Percentiles rank a stretch among this genome's conserved stretches.
Conservation (phyloP, 108 stramenopile genomes). For the Nannochloropsis salina region DNA sequence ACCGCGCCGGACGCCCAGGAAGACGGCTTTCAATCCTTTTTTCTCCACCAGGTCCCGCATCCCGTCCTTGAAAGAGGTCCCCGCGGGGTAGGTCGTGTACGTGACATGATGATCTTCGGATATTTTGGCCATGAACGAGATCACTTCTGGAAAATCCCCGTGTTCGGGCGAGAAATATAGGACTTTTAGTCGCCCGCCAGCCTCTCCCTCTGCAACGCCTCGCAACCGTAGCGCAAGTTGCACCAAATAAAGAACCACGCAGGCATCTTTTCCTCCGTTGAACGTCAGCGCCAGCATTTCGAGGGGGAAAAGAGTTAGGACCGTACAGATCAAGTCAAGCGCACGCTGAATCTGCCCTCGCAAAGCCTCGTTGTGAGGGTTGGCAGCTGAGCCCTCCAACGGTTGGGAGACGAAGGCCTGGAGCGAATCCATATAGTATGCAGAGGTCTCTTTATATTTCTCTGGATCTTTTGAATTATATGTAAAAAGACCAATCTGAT, state of each 20-base stretch:
- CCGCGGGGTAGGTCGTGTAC: slow-evolving; percentile 65
- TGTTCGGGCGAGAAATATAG: slow-evolving; percentile 50
- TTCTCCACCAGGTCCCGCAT: slow-evolving; percentile 43
- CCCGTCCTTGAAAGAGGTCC: slow-evolving; percentile 57
- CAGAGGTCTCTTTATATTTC: too few species aligned
- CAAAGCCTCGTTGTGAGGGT: neutral
- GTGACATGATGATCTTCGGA: slow-evolving; percentile 67
- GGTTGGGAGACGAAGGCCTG: too few species aligned
- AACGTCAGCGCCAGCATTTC: slow-evolving; percentile 55
- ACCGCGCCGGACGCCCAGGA: slow-evolving; percentile 42
- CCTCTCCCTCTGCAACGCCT: neutral
- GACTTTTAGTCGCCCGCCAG: slow-evolving; percentile 41
- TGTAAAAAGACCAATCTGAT: too few species aligned
- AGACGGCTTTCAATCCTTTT: slow-evolving; percentile 32
- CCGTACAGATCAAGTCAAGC: neutral
- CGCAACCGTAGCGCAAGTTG: slow-evolving; percentile 29
- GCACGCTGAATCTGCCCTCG: neutral
- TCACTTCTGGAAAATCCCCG: slow-evolving; percentile 56
- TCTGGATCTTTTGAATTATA: too few species aligned
- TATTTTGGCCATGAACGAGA: slow-evolving; percentile 50
- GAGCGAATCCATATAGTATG: too few species aligned
- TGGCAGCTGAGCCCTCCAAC: too few species aligned
- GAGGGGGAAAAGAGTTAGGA: slow-evolving; percentile 24
- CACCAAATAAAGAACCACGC: slow-evolving; percentile 77
- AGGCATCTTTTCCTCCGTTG: slow-evolving; percentile 99